Percentiles rank a stretch among this genome's conserved stretches.
phyloP scores from a whole-genome alignment of 495 filamentous ascomycete genomes.

The Apodospora peruviana region DNA sequence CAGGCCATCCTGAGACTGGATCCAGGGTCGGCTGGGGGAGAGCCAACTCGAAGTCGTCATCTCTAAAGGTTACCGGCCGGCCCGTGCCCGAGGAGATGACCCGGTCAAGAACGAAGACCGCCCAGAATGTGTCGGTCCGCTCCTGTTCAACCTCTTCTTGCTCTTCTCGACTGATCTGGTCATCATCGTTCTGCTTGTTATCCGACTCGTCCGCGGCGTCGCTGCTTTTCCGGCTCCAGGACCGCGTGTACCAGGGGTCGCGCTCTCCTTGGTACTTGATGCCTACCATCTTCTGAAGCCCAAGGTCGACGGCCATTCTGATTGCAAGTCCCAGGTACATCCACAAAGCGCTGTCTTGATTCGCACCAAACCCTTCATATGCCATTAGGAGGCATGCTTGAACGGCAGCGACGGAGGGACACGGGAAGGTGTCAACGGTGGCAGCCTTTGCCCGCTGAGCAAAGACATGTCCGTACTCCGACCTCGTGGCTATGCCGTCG shows the following conservation, averaged over 20 bases:
- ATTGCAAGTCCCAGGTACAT: conserved; percentile 85
- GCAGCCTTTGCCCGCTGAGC: conserved; percentile 70
- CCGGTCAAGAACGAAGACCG: conserved; percentile 78
- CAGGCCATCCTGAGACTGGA: conserved; percentile 58
- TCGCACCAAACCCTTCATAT: conserved; percentile 80
- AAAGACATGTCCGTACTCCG: conserved; percentile 65
- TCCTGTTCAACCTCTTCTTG: conserved; percentile 60
- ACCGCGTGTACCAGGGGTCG: conserved; percentile 42
- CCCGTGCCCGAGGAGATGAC: conserved; percentile 83
- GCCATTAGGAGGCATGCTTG: conserved; percentile 77
- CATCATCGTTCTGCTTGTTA: conserved; percentile 34
- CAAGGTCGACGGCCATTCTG: conserved; percentile 79
- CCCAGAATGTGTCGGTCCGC: conserved; percentile 78
- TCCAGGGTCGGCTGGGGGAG: conserved; percentile 60
- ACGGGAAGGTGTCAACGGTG: conserved; percentile 70
- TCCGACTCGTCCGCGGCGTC: conserved; percentile 23
- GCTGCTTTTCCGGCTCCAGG: conserved; percentile 26
- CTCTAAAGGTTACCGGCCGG: conserved; percentile 69
- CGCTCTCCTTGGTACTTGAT: conserved; percentile 60
- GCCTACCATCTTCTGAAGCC: conserved; percentile 72
- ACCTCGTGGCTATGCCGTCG: conserved; percentile 49
- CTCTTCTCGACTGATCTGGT: conserved; percentile 44
- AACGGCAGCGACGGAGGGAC: conserved; percentile 70
- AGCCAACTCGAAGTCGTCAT: conserved; percentile 73
- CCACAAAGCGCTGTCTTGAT: conserved; percentile 82